Base-by-base conservation (phyloP, 2,329 filamentous ascomycete genomes). In the Ophiosphaerella herpotricha region DNA sequence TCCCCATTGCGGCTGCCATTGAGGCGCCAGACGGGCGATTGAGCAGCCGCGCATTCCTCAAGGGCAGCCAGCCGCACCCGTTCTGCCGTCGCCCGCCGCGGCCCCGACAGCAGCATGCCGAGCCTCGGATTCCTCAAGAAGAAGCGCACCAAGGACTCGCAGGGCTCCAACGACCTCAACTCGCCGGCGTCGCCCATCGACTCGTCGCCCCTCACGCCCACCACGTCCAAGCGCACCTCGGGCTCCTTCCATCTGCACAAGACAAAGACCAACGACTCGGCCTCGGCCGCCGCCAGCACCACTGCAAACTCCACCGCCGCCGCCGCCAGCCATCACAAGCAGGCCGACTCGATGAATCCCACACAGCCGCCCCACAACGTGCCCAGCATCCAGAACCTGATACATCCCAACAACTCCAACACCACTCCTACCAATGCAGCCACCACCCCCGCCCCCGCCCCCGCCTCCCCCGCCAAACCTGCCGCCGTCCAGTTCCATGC, bases 91-190 rank as follows among this genome's bases (percentile, higher is more conserved):
- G 18, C 18, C 57, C 50, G 48, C 50, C 50, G 55, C 13, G 5
- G 11, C 18, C 18, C 18, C 2, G 50, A 61, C 54, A 66, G 69
- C 68, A 59, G 64, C 68, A 97, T 99, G 94, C 94, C 92, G 86
- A 90, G 85, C 76, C 85, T 97, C 81, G 91, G 91, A 77, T 91
- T 97, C 74, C 85, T 97, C 74, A 97, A 97, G 85, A 97, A 96
- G 85, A 96, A 96, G 84, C 88, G 91, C 85, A 96, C 91, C 79
- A 95, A 91, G 85, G 91, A 97, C 80, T 89, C 86, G 67, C 75
- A 77, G 64, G 77, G 80, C 58, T 75, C 74, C 73, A 81, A 79
- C 71, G 82, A 86, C 74, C 75, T 82, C 72, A 84, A 86, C 72
- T 81, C 84, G 73, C 86, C 90, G 73, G 82, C 82, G 64, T 85